These are phyloP conservation scores for Penstemon davidsonii DNA, from an alignment of 257 asterid species.

Conservation along the genomic window DNA sequence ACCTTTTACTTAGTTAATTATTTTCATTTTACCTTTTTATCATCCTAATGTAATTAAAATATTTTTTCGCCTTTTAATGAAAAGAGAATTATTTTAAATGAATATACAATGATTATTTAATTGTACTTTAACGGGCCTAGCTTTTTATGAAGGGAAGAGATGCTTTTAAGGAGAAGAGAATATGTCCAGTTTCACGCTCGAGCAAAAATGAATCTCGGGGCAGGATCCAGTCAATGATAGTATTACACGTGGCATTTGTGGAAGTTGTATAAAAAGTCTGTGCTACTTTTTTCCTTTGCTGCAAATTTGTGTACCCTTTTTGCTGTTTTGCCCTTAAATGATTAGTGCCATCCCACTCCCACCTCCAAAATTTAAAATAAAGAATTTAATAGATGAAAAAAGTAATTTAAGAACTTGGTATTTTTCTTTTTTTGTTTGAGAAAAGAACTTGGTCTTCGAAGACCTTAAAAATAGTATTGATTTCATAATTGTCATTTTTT, in stretches of 20 bases:
- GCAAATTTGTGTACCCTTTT: slow-evolving; percentile 26
- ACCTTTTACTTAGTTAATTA: slow-evolving; percentile 20
- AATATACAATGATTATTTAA: slow-evolving; percentile 20
- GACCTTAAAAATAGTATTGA: too few species aligned
- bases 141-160: slow-evolving; percentile 44
- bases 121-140: slow-evolving; percentile 31
- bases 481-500: too few species aligned
- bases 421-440: too few species aligned
- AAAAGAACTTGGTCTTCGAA: too few species aligned
- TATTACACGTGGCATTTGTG: slow-evolving; percentile 23
- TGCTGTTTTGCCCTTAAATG: slow-evolving; percentile 43
- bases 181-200: slow-evolving; percentile 38
- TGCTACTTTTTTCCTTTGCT: slow-evolving; percentile 31
- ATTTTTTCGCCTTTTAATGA: slow-evolving; percentile 41
- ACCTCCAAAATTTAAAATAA: background rate
- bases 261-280: slow-evolving; percentile 19
- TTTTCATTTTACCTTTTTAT: background rate
- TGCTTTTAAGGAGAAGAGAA: slow-evolving; percentile 55
- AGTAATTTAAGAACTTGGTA: too few species aligned
- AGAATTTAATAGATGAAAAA: background rate
- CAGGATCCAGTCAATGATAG: background rate
- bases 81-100: slow-evolving; percentile 21
- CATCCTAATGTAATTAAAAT: slow-evolving; percentile 12
- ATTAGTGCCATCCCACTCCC: slow-evolving; percentile 49
- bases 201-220: slow-evolving; percentile 14